Evolutionary conservation across 2,329 filamentous ascomycete species (phyloP).

Genomic region (Lasiodiplodia gonubiensis): DNA sequence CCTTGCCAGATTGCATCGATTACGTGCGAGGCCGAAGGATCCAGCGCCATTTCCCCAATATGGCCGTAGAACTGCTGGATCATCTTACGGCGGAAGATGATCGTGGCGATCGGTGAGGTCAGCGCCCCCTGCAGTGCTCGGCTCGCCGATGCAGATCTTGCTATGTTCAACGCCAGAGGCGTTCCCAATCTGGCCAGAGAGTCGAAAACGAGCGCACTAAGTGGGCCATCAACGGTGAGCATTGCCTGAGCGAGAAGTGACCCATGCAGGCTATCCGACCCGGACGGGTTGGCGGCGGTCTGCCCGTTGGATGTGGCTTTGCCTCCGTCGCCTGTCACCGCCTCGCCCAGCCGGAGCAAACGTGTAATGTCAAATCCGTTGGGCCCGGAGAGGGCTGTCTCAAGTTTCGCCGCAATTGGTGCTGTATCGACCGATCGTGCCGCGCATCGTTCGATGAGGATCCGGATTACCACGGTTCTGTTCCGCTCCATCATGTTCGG

Average conservation of each 20-base stretch:
- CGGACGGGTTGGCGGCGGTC: constrained; percentile 32
- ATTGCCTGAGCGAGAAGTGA: constrained; percentile 82
- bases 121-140: constrained; percentile 70
- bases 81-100: constrained; percentile 67
- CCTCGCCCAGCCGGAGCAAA: constrained; percentile 64
- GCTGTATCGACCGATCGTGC: constrained; percentile 67
- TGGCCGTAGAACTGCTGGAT: constrained; percentile 67
- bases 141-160: constrained; percentile 64
- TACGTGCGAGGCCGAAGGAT: constrained; percentile 69
- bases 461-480: constrained; percentile 78
- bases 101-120: constrained; percentile 58
- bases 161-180: constrained; percentile 64
- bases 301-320: constrained; percentile 36
- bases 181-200: constrained; percentile 56
- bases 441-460: constrained; percentile 80
- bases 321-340: constrained; percentile 47
- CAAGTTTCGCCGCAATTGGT: constrained; percentile 62
- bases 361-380: constrained; percentile 62
- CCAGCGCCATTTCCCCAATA: constrained; percentile 64
- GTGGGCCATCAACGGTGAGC: constrained; percentile 72
- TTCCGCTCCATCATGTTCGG: constrained; percentile 74
- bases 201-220: constrained; percentile 74
- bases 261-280: constrained; percentile 72
- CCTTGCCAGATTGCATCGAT: constrained; percentile 70
- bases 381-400: constrained; percentile 60